Evolutionary conservation across 305 asterid species (phyloP).

Genomic region (Fraxinus sp.): DNA sequence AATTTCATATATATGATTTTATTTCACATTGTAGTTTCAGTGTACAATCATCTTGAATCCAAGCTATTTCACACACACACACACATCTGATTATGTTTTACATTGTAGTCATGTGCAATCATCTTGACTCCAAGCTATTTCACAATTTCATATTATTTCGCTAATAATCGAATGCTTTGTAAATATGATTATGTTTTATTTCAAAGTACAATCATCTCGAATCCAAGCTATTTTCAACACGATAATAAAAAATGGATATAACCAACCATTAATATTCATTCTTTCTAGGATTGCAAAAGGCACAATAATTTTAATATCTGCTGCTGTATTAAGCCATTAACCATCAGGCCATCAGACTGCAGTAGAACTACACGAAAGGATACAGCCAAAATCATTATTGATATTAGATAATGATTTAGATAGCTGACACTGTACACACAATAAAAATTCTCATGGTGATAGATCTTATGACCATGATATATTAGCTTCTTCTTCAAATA

Average conservation of each 20-base stretch:
- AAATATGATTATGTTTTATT: not conserved
- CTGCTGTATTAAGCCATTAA: not conserved
- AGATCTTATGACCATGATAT: not conserved
- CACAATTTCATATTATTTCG: not conserved
- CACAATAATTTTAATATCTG: not conserved
- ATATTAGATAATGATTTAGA: not conserved
- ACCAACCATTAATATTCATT: not conserved
- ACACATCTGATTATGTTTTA: not conserved
- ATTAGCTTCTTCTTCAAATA: constrained; percentile 3
- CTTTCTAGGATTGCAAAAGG: not conserved
- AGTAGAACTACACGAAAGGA: not conserved
- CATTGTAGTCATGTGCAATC: not conserved
- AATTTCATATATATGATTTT: not conserved
- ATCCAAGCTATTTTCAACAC: not conserved
- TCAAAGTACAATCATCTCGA: not conserved
- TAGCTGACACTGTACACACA: not conserved
- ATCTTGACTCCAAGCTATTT: not conserved
- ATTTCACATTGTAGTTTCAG: not conserved
- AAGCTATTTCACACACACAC: not conserved
- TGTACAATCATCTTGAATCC: not conserved
- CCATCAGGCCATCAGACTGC: not conserved
- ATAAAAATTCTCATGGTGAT: not conserved
- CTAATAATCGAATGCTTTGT: not conserved
- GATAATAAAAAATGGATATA: not conserved
- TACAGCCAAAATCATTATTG: not conserved